These are phyloP conservation scores for Trichoderma sp. DNA, from an alignment of 2,329 filamentous ascomycete species.

Conservation along the genomic window DNA sequence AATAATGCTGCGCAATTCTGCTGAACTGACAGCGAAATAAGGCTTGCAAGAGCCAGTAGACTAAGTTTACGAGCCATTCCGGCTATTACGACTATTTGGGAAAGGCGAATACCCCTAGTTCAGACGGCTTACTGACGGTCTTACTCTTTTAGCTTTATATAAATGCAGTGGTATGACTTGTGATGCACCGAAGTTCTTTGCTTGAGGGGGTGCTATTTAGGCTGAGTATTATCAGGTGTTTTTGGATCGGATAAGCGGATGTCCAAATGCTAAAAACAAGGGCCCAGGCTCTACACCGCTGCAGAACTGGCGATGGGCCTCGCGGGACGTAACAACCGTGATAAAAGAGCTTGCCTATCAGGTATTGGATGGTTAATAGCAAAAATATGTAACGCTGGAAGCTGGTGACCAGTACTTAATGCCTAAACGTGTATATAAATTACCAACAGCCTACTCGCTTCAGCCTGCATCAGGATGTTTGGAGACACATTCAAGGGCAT, in stretches of 20 bases:
- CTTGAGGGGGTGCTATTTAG: not conserved
- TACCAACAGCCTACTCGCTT: not conserved
- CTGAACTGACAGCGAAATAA: not conserved
- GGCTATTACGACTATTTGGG: not conserved
- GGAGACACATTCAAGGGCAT: too few relatives aligned
- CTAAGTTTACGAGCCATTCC: conserved; percentile 2
- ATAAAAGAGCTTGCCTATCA: not conserved
- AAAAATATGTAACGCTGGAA: not conserved
- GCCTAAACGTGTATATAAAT: conserved; percentile 1
- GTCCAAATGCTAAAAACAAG: not conserved
- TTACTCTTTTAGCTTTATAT: conserved; percentile 4
- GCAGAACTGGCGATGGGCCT: not conserved
- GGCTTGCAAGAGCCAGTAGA: not conserved
- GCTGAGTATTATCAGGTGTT: conserved; percentile 3
- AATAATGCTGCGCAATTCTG: conserved; percentile 8
- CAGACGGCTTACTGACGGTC: not conserved
- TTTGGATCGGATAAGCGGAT: conserved; percentile 4
- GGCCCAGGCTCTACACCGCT: not conserved
- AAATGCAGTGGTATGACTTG: not conserved
- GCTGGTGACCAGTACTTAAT: not conserved
- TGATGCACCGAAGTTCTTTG: not conserved
- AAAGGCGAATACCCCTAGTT: not conserved
- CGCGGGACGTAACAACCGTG: not conserved
- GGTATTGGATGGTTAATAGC: not conserved
- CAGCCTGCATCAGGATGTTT: not conserved